Conservation (phyloP, 2,329 filamentous ascomycete genomes). For the Penicillium vulpinum region DNA sequence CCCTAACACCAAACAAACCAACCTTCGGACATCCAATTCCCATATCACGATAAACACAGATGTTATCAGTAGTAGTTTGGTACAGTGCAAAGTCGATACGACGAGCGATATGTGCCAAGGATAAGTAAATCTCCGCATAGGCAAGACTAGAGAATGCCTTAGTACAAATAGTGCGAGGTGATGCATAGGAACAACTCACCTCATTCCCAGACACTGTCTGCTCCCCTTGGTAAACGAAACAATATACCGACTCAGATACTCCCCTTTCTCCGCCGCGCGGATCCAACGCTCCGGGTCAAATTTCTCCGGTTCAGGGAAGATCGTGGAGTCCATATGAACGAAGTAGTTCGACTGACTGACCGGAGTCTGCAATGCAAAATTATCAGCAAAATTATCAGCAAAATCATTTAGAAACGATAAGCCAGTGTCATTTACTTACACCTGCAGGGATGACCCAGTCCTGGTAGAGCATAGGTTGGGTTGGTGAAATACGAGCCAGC, state of each 20-base stretch:
- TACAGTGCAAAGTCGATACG: conserved; percentile 19
- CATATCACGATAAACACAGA: conserved; percentile 22
- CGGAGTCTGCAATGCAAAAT: conserved; percentile 12
- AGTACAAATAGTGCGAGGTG: neutral
- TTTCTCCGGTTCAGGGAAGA: conserved; percentile 21
- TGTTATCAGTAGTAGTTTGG: conserved; percentile 18
- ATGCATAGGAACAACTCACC: conserved; percentile 12
- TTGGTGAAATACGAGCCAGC: conserved; percentile 19
- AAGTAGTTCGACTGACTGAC: conserved; percentile 28
- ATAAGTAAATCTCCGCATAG: conserved; percentile 25
- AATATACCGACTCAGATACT: conserved; percentile 20
- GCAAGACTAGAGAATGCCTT: conserved; percentile 15
- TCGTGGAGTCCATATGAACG: conserved; percentile 23
- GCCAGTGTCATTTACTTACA: conserved; percentile 11
- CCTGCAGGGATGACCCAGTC: conserved; percentile 24
- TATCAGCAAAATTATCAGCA: neutral
- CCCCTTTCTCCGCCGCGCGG: conserved; percentile 13
- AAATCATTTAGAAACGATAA: no score
- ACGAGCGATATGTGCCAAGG: conserved; percentile 22
- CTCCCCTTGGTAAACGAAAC: conserved; percentile 26
- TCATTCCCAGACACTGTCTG: conserved; percentile 26
- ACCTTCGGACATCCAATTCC: conserved; percentile 17
- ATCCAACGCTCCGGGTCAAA: conserved; percentile 25
- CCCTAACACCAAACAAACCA: conserved; percentile 18
- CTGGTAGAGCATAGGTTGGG: conserved; percentile 18